Evolutionary conservation across 768 basidiomycete species (phyloP).

Genomic region (Phanerochaete carnosa): DNA sequence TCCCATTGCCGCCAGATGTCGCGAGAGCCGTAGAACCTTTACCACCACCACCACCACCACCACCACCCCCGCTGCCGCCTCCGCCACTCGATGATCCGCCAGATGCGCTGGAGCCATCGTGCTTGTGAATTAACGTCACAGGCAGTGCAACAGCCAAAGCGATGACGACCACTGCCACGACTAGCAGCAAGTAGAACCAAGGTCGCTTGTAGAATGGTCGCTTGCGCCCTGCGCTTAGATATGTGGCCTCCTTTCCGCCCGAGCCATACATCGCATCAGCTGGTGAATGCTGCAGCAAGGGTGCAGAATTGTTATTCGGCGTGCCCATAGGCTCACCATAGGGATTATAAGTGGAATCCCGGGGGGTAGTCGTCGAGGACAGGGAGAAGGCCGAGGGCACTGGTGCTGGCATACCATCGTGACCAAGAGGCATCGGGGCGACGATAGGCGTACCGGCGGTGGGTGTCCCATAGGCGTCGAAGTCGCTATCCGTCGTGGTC

Average conservation of each 20-base stretch:
- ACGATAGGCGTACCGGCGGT: background rate
- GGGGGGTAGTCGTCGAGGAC: background rate
- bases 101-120: conserved; percentile 6
- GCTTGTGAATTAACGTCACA: conserved; percentile 20
- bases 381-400: background rate
- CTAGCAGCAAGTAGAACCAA: conserved; percentile 16
- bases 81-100: conserved; percentile 1
- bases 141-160: conserved; percentile 28
- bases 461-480: background rate
- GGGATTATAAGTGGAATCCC: background rate
- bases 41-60: background rate
- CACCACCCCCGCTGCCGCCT: background rate
- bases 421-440: background rate
- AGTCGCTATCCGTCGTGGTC: conserved; percentile 1
- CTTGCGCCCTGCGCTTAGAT: background rate
- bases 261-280: background rate
- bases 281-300: background rate
- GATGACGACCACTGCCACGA: conserved; percentile 17
- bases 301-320: conserved; percentile 8
- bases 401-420: background rate
- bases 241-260: background rate
- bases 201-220: conserved; percentile 22
- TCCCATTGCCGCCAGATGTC: conserved; percentile 64
- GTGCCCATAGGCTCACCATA: conserved; percentile 2
- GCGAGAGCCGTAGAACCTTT: conserved; percentile 15